phyloP scores from a whole-genome alignment of 2,329 filamentous ascomycete genomes.

The Cladosporium colombiae region DNA sequence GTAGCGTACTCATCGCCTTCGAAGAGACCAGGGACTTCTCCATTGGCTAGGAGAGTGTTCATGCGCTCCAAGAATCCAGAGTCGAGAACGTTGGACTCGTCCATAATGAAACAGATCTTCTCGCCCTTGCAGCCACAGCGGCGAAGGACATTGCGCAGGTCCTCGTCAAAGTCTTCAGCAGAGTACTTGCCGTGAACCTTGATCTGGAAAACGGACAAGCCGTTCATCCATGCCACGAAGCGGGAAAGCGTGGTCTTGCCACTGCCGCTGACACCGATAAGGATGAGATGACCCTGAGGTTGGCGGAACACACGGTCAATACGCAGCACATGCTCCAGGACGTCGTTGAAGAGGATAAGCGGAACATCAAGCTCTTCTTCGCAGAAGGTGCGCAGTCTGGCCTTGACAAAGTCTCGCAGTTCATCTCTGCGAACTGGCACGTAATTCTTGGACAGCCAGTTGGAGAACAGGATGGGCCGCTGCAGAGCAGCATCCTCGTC shows the following conservation, averaged over 20 bases:
- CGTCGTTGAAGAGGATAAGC: constrained; percentile 98
- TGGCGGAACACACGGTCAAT: constrained; percentile 99
- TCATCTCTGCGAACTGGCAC: constrained; percentile 94
- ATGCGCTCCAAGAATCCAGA: constrained; percentile 98
- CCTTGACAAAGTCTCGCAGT: constrained; percentile 95
- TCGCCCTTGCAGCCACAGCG: constrained; percentile 96
- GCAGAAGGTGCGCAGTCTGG: constrained; percentile 94
- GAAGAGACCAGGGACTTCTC: constrained; percentile 97
- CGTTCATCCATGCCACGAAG: constrained; percentile 99
- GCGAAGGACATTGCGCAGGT: constrained; percentile 88
- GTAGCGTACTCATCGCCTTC: constrained; percentile 98
- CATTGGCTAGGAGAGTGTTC: constrained; percentile 98
- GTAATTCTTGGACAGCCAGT: constrained; percentile 99
- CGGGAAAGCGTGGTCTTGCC: constrained; percentile 97
- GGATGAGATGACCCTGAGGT: constrained; percentile 94
- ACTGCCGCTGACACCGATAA: constrained; percentile 97
- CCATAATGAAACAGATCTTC: constrained; percentile 99
- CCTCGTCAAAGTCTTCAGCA: constrained; percentile 97
- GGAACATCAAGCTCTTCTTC: constrained; percentile 99
- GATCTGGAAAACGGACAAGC: constrained; percentile 98
- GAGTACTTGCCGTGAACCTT: constrained; percentile 99
- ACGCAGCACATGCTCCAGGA: constrained; percentile 93
- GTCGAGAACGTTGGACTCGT: constrained; percentile 97
- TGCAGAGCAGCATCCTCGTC: constrained; percentile 86
- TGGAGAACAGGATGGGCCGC: constrained; percentile 95